Percentiles rank a stretch among this genome's conserved stretches.
phyloP scores from a whole-genome alignment of 495 filamentous ascomycete species.

The Lasiosphaeriaceae sp. region DNA sequence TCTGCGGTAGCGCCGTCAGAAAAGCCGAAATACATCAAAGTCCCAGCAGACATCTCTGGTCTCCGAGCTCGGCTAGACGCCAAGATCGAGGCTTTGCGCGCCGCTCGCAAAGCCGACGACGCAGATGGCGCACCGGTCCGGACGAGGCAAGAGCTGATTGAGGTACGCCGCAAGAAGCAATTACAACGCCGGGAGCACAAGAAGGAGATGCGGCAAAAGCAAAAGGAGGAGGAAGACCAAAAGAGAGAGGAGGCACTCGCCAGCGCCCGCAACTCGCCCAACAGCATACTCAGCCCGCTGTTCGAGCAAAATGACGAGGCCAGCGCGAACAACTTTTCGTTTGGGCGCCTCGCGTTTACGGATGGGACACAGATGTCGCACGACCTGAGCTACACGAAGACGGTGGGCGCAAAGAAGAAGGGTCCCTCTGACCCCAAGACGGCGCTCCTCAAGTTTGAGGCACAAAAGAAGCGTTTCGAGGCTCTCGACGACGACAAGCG shows the following conservation, averaged over 20 bases:
- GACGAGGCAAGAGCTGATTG: conserved; percentile 84
- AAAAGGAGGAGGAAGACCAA: conserved; percentile 69
- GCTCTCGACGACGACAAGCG: conserved; percentile 72
- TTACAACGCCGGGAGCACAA: conserved; percentile 80
- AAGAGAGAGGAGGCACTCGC: conserved; percentile 66
- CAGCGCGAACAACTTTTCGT: conserved; percentile 66
- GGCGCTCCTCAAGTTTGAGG: conserved; percentile 63
- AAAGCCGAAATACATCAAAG: conserved; percentile 50
- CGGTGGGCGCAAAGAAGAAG: conserved; percentile 52
- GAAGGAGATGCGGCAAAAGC: conserved; percentile 69
- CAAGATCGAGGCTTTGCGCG: conserved; percentile 76
- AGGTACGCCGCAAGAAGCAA: conserved; percentile 81
- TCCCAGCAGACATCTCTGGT: conserved; percentile 60
- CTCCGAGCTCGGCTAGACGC: conserved; percentile 72
- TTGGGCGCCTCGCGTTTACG: conserved; percentile 79
- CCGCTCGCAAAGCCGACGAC: conserved; percentile 76
- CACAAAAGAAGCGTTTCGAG: conserved; percentile 66
- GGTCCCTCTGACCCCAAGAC: conserved; percentile 79
- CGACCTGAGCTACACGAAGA: conserved; percentile 55
- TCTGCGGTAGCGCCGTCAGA: conserved; percentile 60
- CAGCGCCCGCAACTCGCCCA: conserved; percentile 54
- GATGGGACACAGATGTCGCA: conserved; percentile 76
- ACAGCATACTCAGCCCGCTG: conserved; percentile 59
- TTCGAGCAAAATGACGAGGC: conserved; percentile 53
- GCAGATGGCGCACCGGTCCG: conserved; percentile 72